phyloP scores from a whole-genome alignment of 305 asterid genomes.

The Stenogyne calaminthoides region DNA sequence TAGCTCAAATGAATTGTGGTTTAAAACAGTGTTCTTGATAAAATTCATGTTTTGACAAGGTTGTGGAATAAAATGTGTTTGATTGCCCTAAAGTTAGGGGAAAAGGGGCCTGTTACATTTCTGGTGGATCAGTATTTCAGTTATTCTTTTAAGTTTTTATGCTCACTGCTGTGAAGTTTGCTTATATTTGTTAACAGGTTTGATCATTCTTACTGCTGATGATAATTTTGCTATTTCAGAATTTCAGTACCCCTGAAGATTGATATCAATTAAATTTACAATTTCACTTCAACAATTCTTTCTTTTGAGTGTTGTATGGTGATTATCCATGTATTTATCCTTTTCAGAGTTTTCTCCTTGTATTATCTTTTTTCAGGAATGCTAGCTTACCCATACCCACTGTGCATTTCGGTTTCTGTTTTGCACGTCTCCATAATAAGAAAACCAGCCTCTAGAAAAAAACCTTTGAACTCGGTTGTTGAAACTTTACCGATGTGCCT shows the following conservation, averaged over 20 bases:
- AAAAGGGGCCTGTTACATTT: background rate
- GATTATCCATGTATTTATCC: background rate
- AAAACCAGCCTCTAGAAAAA: background rate
- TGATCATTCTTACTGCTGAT: background rate
- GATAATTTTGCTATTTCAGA: background rate
- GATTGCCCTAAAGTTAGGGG: background rate
- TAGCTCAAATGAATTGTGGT: background rate
- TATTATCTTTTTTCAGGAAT: background rate
- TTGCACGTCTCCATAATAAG: background rate
- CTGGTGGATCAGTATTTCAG: background rate
- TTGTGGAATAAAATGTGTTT: background rate
- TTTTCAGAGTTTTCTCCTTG: background rate
- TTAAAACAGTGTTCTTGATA: background rate
- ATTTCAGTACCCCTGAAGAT: background rate
- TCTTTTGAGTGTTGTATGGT: background rate
- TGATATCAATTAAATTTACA: background rate
- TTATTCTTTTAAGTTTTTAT: background rate
- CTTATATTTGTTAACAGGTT: conserved; percentile 3
- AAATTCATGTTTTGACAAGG: background rate
- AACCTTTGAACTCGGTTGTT: background rate
- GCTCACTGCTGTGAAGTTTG: background rate
- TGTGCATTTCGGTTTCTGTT: background rate
- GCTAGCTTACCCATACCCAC: background rate
- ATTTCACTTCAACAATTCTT: background rate
- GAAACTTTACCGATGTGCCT: background rate